A percentile compares a stretch with the other conserved stretches of the same genome.
Conservation (phyloP, 306 rosid genomes). For the Vigna mungo region DNA sequence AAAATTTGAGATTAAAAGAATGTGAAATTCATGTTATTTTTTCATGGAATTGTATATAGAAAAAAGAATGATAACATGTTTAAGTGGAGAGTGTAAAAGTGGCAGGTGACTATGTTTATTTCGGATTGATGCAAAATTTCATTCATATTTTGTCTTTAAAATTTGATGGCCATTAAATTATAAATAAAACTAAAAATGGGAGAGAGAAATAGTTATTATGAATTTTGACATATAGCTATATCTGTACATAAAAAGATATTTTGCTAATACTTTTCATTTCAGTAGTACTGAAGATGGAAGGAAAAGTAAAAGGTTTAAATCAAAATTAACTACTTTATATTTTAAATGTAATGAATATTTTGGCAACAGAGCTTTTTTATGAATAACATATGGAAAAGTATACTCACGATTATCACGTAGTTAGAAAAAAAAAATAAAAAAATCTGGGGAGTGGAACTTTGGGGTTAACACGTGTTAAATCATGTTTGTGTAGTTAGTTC, state of each 20-base stretch:
- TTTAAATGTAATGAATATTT: not conserved
- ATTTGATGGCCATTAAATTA: too few relatives aligned
- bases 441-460: not conserved
- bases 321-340: not conserved
- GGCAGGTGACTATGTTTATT: too few relatives aligned
- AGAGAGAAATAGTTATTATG: too few relatives aligned
- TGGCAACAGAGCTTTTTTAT: too few relatives aligned
- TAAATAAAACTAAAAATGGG: not conserved
- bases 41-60: too few relatives aligned
- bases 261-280: not conserved
- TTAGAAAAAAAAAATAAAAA: not conserved
- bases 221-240: too few relatives aligned
- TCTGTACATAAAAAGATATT: not conserved
- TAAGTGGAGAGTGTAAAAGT: too few relatives aligned
- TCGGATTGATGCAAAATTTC: too few relatives aligned
- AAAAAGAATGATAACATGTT: too few relatives aligned
- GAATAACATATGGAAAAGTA: not conserved
- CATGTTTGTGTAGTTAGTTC: not conserved
- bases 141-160: too few relatives aligned
- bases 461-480: constrained; percentile 29
- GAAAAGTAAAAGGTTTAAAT: not conserved
- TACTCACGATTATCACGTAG: not conserved
- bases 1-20: too few relatives aligned
- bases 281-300: not conserved
- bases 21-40: too few relatives aligned